Conservation (phyloP, 345 rosid genomes). For the Cardamine chenopodiifolia region DNA sequence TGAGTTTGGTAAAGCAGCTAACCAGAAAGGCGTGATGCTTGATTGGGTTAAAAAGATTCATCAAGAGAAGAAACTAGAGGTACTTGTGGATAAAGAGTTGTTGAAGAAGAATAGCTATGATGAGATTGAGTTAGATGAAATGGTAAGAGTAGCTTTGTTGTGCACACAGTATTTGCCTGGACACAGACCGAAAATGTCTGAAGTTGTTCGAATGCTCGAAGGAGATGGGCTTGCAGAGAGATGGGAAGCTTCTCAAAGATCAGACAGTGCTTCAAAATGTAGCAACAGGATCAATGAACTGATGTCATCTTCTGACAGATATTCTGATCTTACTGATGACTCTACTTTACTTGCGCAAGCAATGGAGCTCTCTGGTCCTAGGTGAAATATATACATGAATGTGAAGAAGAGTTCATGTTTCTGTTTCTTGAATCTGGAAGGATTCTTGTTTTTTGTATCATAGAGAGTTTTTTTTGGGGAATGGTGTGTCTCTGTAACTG, state of each 20-base stretch:
- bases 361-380: conserved; percentile 98
- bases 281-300: conserved; percentile 63
- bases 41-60: conserved; percentile 80
- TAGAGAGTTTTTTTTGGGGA: conserved; percentile 12
- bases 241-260: conserved; percentile 97
- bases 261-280: conserved; percentile 55
- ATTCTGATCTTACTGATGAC: conserved; percentile 96
- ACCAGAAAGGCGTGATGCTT: conserved; percentile 48
- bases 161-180: conserved; percentile 92
- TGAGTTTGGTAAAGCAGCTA: conserved; percentile 46
- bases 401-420: conserved; percentile 10
- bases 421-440: conserved; percentile 14
- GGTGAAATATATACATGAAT: conserved; percentile 49
- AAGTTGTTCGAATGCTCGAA: conserved; percentile 97
- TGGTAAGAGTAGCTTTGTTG: conserved; percentile 86
- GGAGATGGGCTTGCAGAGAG: conserved; percentile 96
- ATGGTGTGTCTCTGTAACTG: conserved; percentile 27
- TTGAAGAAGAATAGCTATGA: conserved; percentile 64
- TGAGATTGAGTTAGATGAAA: conserved; percentile 89
- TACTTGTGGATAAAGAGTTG: conserved; percentile 86
- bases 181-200: conserved; percentile 93
- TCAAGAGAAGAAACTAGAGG: conserved; percentile 86
- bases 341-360: conserved; percentile 91
- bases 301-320: conserved; percentile 84
- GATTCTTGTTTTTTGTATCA: conserved; percentile 21